Conservation (phyloP, 2,329 filamentous ascomycete species). For the Colletotrichum spinosum region DNA sequence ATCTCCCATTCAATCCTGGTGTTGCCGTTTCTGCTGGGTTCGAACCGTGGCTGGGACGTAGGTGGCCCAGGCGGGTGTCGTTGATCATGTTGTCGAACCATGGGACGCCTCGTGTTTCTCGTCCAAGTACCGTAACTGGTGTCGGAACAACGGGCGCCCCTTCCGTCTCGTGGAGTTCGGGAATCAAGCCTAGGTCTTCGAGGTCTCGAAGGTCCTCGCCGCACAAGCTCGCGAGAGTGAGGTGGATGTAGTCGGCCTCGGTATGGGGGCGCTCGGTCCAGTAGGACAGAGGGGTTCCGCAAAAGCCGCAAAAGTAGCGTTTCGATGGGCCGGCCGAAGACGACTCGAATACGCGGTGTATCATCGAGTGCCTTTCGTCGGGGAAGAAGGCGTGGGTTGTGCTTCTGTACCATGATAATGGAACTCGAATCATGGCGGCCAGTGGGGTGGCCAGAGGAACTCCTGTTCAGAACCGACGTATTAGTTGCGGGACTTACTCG, state of each 20-base stretch:
- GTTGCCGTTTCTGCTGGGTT: conserved; percentile 69
- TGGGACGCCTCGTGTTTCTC: conserved; percentile 78
- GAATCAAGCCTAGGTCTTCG: conserved; percentile 80
- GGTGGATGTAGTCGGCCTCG: conserved; percentile 82
- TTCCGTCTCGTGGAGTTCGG: conserved; percentile 52
- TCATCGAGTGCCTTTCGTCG: conserved; percentile 78
- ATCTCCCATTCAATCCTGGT: conserved; percentile 86
- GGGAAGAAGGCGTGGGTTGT: conserved; percentile 80
- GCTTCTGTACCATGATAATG: conserved; percentile 83
- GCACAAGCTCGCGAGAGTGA: conserved; percentile 83
- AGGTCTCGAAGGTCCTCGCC: conserved; percentile 78
- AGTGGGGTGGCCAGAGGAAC: conserved; percentile 77
- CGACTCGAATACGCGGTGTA: conserved; percentile 75
- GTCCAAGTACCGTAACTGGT: conserved; percentile 53
- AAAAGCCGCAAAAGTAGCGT: conserved; percentile 91
- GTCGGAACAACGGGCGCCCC: conserved; percentile 42
- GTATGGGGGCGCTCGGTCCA: conserved; percentile 80
- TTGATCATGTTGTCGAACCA: conserved; percentile 89
- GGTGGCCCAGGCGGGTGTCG: conserved; percentile 77
- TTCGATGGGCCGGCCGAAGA: conserved; percentile 68
- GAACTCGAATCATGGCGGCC: conserved; percentile 85
- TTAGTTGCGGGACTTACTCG: conserved; percentile 34
- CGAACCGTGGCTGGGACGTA: conserved; percentile 71
- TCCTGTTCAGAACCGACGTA: conserved; percentile 54
- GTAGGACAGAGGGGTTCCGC: conserved; percentile 85